A percentile compares a stretch with the other conserved stretches of the same genome.
These are phyloP conservation scores for Mycosphaerelloides madeirae DNA, from an alignment of 2,329 filamentous ascomycete species.

Conservation along the genomic window DNA sequence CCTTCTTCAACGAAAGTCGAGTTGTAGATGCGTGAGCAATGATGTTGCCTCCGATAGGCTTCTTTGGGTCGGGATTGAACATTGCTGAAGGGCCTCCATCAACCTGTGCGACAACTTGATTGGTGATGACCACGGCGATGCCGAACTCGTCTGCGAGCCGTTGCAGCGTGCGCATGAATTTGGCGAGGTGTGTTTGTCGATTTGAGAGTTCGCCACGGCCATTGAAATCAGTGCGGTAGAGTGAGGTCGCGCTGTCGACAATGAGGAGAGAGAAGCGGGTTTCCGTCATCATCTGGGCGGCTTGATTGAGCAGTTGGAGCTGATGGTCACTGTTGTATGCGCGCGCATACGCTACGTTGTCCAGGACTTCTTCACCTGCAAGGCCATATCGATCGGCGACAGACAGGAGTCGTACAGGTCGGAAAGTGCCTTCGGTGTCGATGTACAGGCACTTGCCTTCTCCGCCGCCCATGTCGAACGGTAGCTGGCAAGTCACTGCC, in stretches of 20 bases:
- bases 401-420: conserved; percentile 81
- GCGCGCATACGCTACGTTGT: conserved; percentile 96
- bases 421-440: conserved; percentile 93
- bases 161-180: conserved; percentile 81
- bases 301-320: conserved; percentile 88
- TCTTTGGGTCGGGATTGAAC: conserved; percentile 99
- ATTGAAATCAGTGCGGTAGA: conserved; percentile 94
- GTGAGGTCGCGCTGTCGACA: conserved; percentile 89
- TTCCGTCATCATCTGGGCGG: conserved; percentile 98
- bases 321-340: conserved; percentile 99
- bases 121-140: conserved; percentile 97
- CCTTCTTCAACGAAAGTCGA: conserved; percentile 90
- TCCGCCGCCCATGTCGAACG: conserved; percentile 97
- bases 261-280: conserved; percentile 93
- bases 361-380: conserved; percentile 92
- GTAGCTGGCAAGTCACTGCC: conserved; percentile 95
- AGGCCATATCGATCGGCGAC: conserved; percentile 93
- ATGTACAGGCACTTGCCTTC: conserved; percentile 99
- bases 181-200: conserved; percentile 80
- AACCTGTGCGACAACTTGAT: conserved; percentile 97
- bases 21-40: conserved; percentile 97
- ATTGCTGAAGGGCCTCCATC: conserved; percentile 93
- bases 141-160: conserved; percentile 77
- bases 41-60: conserved; percentile 97
- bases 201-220: conserved; percentile 96